Evolutionary conservation across 1,284 basidiomycete genomes (phyloP).

Genomic region (Ustilago esculenta): DNA sequence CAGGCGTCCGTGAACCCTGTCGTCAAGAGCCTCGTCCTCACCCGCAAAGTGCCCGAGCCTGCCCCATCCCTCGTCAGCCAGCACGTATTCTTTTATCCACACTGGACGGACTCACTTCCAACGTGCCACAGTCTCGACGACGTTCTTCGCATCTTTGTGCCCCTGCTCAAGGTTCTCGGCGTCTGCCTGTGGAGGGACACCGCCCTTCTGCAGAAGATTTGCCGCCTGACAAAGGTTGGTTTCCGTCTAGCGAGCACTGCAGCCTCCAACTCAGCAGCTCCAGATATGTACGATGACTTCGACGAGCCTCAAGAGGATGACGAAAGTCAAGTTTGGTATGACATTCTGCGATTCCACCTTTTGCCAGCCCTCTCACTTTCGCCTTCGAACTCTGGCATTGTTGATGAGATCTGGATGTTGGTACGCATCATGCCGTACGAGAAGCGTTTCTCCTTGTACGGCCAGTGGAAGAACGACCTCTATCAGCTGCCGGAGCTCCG

Average conservation of each 20-base stretch:
- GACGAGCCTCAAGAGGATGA: conserved; percentile 24
- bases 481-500: conserved; percentile 69
- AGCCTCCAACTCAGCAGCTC: conserved; percentile 6
- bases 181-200: conserved; percentile 49
- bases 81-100: conserved; percentile 59
- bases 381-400: conserved; percentile 75
- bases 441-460: conserved; percentile 87
- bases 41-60: conserved; percentile 59
- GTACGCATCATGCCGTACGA: conserved; percentile 81
- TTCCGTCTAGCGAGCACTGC: conserved; percentile 29
- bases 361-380: conserved; percentile 88
- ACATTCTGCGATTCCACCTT: conserved; percentile 80
- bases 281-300: conserved; percentile 18
- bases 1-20: conserved; percentile 16
- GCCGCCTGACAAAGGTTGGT: conserved; percentile 49
- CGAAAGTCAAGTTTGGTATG: conserved; percentile 75
- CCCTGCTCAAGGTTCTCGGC: conserved; percentile 60
- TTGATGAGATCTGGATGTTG: conserved; percentile 69
- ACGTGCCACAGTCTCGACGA: conserved; percentile 35
- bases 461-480: conserved; percentile 87
- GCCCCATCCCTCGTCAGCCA: conserved; percentile 31
- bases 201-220: conserved; percentile 56
- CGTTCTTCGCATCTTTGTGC: conserved; percentile 48
- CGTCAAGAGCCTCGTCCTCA: conserved; percentile 40
- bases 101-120: conserved; percentile 53